A percentile compares a stretch with the other conserved stretches of the same genome.
These are phyloP conservation scores for Paragyromitra xinjiangensis DNA, from an alignment of 495 filamentous ascomycete genomes.

Conservation along the genomic window DNA sequence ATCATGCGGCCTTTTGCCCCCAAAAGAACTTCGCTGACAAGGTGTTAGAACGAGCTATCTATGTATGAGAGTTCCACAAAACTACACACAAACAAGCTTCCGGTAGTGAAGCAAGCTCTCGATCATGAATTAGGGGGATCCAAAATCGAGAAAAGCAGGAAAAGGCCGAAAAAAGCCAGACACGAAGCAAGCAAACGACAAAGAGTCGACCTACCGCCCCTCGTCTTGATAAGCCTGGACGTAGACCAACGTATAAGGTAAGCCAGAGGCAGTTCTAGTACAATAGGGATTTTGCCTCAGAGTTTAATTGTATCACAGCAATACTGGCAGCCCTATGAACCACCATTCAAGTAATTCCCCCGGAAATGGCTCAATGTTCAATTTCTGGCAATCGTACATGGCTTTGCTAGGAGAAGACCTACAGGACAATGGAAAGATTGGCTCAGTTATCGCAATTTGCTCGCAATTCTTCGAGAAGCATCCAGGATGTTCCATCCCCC, in stretches of 20 bases:
- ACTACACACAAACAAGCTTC: neutral
- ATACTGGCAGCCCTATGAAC: neutral
- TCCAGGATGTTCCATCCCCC: slow-evolving; percentile 4
- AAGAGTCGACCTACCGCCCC: neutral
- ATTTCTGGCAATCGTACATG: slow-evolving; percentile 21
- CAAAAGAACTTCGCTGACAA: neutral
- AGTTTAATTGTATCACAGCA: neutral
- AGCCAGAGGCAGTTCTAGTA: neutral
- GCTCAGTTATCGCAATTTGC: neutral
- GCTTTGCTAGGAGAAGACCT: slow-evolving; percentile 7
- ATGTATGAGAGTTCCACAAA: neutral
- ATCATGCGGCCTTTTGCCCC: neutral
- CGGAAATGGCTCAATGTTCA: slow-evolving; percentile 15
- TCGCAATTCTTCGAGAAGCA: slow-evolving; percentile 2
- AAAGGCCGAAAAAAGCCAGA: neutral
- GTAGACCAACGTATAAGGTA: neutral
- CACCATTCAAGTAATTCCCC: neutral
- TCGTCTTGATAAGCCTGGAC: neutral
- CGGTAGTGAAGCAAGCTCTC: neutral
- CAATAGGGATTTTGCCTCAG: neutral
- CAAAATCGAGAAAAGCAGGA: neutral
- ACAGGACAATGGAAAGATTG: neutral
- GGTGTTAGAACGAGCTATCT: neutral
- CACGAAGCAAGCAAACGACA: neutral
- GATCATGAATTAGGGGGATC: neutral